phyloP scores from a whole-genome alignment of 2,329 filamentous ascomycete species.

The Elsinoe necatrix region DNA sequence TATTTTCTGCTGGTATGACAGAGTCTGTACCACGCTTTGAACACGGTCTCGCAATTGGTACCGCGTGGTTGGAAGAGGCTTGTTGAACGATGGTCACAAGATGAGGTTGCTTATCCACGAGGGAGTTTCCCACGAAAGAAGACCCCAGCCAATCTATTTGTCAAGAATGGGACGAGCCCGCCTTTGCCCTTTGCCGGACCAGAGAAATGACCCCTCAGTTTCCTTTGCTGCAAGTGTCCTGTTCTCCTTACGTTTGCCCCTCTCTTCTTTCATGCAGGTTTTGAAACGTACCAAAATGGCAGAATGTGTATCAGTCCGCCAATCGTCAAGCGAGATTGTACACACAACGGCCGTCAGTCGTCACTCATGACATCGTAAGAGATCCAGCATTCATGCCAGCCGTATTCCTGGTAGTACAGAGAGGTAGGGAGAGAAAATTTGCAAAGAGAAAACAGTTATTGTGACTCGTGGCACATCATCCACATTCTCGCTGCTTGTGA shows the following conservation, averaged over 20 bases:
- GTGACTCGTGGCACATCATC: conserved; percentile 8
- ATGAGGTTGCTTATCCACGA: conserved; percentile 7
- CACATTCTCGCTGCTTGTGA: neutral
- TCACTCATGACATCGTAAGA: conserved; percentile 9
- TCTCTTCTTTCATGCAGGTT: conserved; percentile 1
- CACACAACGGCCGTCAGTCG: neutral
- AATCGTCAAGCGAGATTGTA: conserved; percentile 10
- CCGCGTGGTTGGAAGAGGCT: neutral
- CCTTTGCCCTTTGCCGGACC: neutral
- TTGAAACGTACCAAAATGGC: conserved; percentile 2
- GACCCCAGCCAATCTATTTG: conserved; percentile 7
- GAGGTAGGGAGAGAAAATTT: conserved; percentile 6
- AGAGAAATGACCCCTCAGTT: conserved; percentile 5
- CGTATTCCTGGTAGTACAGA: neutral
- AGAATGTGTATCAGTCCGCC: conserved; percentile 1
- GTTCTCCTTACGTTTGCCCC: neutral
- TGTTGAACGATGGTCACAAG: conserved; percentile 3
- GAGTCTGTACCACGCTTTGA: neutral
- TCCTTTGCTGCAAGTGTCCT: neutral
- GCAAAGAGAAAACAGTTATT: neutral
- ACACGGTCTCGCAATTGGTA: neutral
- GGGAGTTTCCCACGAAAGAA: neutral
- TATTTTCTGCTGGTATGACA: neutral
- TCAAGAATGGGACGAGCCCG: conserved; percentile 4
- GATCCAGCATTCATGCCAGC: neutral